phyloP scores from a whole-genome alignment of 176 grass and related monocot genomes.

The Typha latifolia region DNA sequence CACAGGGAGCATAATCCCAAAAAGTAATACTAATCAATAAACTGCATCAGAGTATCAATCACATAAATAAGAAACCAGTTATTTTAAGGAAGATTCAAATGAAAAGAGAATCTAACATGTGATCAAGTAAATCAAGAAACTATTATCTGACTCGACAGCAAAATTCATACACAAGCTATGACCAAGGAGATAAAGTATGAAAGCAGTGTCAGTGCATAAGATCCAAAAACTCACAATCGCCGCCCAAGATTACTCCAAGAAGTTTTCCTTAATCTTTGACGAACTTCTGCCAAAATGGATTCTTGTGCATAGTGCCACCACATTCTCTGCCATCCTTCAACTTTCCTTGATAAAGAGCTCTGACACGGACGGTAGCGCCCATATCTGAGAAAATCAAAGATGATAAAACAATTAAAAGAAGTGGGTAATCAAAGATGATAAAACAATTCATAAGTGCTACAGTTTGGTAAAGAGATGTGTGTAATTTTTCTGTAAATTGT shows the following conservation, averaged over 20 bases:
- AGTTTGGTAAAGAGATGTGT: too few relatives aligned
- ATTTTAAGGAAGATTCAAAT: too few relatives aligned
- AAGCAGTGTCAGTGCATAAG: background rate
- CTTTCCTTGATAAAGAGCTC: conserved; percentile 50
- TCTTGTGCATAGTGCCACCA: conserved; percentile 82
- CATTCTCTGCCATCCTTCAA: conserved; percentile 74
- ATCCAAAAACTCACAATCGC: conserved; percentile 64
- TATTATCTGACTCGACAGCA: background rate
- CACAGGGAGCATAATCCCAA: too few relatives aligned
- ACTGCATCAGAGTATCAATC: too few relatives aligned
- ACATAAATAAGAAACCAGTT: too few relatives aligned
- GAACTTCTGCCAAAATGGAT: conserved; percentile 63
- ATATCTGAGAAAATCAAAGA: conserved; percentile 46
- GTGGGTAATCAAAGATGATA: too few relatives aligned
- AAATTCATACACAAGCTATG: background rate
- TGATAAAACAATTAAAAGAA: conserved; percentile 1
- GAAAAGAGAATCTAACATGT: too few relatives aligned
- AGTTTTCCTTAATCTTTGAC: conserved; percentile 56
- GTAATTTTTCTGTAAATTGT: too few relatives aligned
- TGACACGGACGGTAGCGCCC: conserved; percentile 80
- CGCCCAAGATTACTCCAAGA: conserved; percentile 63
- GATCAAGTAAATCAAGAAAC: too few relatives aligned
- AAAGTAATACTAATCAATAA: too few relatives aligned
- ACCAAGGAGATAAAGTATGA: background rate
- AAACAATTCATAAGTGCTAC: too few relatives aligned